Conservation (phyloP, 1,139 yeast species). For the Casaregolazyma lundiana region DNA sequence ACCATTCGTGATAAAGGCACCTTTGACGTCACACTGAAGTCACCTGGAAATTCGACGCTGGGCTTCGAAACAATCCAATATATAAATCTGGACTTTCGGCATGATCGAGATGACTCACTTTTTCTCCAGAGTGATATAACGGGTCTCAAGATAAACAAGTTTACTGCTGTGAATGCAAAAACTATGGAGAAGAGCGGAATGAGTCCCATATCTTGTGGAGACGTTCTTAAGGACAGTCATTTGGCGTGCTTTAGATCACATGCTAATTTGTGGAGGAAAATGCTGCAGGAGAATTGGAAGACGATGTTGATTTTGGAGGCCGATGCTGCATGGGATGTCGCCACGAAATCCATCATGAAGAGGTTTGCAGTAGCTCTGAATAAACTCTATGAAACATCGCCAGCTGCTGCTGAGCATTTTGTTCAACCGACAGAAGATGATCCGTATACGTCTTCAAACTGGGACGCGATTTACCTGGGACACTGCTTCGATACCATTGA, state of each 20-base stretch:
- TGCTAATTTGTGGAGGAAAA: constrained; percentile 15
- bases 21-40: not conserved
- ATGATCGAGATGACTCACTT: constrained; percentile 18
- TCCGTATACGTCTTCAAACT: constrained; percentile 12
- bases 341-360: constrained; percentile 12
- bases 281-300: constrained; percentile 14
- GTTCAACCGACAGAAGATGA: constrained; percentile 8
- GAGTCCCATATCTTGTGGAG: constrained; percentile 12
- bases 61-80: constrained; percentile 19
- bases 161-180: constrained; percentile 12
- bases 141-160: constrained; percentile 12
- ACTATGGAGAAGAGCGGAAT: constrained; percentile 13
- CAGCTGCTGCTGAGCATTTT: not conserved
- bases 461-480: constrained; percentile 16
- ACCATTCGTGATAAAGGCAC: constrained; percentile 1
- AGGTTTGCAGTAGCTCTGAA: constrained; percentile 15
- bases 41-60: constrained; percentile 14
- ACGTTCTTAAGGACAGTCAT: constrained; percentile 1
- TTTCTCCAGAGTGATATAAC: constrained; percentile 15
- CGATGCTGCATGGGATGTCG: constrained; percentile 18
- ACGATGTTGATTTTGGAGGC: constrained; percentile 17
- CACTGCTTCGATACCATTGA: constrained; percentile 11
- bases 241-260: constrained; percentile 16
- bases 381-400: constrained; percentile 7
- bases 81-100: constrained; percentile 16